Percentiles rank a stretch among this genome's conserved stretches.
These are phyloP conservation scores for Fusarium longipes DNA, from an alignment of 2,329 filamentous ascomycete genomes.

Conservation along the genomic window DNA sequence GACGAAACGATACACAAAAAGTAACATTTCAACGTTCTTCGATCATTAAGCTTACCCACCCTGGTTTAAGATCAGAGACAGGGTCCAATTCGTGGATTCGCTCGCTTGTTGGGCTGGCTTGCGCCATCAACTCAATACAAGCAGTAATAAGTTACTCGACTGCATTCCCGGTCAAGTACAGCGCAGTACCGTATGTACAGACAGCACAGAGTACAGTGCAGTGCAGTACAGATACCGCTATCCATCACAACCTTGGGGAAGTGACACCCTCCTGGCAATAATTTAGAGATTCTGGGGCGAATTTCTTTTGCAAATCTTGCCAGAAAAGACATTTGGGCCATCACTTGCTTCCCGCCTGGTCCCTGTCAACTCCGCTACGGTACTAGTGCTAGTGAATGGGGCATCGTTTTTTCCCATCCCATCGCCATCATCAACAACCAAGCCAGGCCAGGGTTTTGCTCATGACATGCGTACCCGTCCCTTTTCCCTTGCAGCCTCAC, in stretches of 20 bases:
- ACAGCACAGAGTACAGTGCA: slow-evolving; percentile 7
- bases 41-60: slow-evolving; percentile 38
- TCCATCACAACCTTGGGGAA: slow-evolving; percentile 34
- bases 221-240: slow-evolving; percentile 1
- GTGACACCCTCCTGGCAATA: slow-evolving; percentile 40
- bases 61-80: slow-evolving; percentile 40
- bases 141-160: not conserved
- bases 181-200: slow-evolving; percentile 8
- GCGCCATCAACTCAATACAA: slow-evolving; percentile 40
- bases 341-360: slow-evolving; percentile 46
- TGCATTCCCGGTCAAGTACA: not conserved
- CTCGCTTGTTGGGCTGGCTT: slow-evolving; percentile 39
- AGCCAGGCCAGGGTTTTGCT: slow-evolving; percentile 40
- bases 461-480: slow-evolving; percentile 44
- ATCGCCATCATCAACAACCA: slow-evolving; percentile 35
- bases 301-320: slow-evolving; percentile 47
- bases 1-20: slow-evolving; percentile 13
- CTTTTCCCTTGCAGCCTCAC: slow-evolving; percentile 46
- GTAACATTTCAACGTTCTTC: slow-evolving; percentile 14
- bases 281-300: slow-evolving; percentile 41
- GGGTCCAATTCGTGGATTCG: slow-evolving; percentile 31
- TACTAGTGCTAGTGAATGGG: slow-evolving; percentile 42
- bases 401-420: slow-evolving; percentile 39
- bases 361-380: slow-evolving; percentile 45
- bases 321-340: slow-evolving; percentile 42